Evolutionary conservation across 495 filamentous ascomycete species (phyloP).

Genomic region (Daldinia concentrica): DNA sequence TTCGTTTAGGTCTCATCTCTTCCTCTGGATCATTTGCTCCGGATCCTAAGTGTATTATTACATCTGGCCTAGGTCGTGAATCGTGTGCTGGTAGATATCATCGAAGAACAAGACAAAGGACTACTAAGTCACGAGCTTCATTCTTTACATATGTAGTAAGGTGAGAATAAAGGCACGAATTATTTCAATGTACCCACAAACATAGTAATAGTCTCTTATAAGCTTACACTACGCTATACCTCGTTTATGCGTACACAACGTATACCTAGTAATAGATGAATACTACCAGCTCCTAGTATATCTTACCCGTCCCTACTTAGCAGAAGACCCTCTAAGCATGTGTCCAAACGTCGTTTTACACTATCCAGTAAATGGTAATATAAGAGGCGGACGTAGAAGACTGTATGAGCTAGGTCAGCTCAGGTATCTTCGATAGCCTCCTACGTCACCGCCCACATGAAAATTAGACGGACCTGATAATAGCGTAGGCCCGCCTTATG

Average conservation of each 20-base stretch:
- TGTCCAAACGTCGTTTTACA: not conserved
- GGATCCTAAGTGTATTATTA: not conserved
- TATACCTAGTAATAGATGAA: too few species aligned
- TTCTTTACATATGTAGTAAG: not conserved
- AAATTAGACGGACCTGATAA: not conserved
- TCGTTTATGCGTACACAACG: too few species aligned
- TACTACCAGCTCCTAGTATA: not conserved
- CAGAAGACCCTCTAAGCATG: not conserved
- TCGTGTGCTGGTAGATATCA: not conserved
- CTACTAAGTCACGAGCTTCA: not conserved
- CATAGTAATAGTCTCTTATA: not conserved
- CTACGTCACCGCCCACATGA: slow-evolving; percentile 20
- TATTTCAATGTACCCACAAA: not conserved
- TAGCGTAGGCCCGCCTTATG: not conserved
- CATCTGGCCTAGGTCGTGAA: not conserved
- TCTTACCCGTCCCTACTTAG: not conserved
- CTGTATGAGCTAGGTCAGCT: not conserved
- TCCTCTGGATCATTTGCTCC: slow-evolving; percentile 1
- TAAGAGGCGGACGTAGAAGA: not conserved
- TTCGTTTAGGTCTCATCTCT: not conserved
- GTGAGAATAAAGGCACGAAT: not conserved
- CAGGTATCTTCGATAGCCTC: slow-evolving; percentile 16
- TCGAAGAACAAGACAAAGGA: not conserved
- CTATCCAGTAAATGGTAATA: not conserved
- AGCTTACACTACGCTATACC: not conserved